Evolutionary conservation across 2,329 filamentous ascomycete species (phyloP).

Genomic region (Cyphellophora europaea): DNA sequence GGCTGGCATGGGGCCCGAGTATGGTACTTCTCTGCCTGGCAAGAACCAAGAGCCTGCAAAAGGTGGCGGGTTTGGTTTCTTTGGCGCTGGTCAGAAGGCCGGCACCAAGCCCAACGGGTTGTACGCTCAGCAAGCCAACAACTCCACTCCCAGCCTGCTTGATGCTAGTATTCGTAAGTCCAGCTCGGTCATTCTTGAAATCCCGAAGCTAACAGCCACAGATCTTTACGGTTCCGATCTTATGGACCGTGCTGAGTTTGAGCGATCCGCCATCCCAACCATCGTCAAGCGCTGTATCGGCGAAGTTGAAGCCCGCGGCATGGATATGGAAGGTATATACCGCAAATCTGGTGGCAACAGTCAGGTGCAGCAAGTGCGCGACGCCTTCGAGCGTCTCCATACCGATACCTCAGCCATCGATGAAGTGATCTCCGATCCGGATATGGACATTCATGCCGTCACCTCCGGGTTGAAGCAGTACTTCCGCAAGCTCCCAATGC

Average conservation of each 20-base stretch:
- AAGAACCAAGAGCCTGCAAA: slow-evolving; percentile 28
- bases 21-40: slow-evolving; percentile 16
- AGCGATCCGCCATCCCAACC: slow-evolving; percentile 79
- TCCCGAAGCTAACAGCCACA: slow-evolving; percentile 18
- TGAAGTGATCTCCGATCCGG: slow-evolving; percentile 86
- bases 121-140: slow-evolving; percentile 31
- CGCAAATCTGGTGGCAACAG: slow-evolving; percentile 91
- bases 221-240: slow-evolving; percentile 84
- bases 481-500: slow-evolving; percentile 83
- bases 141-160: slow-evolving; percentile 33
- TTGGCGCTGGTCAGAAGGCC: slow-evolving; percentile 37
- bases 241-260: slow-evolving; percentile 72
- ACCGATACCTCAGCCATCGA: slow-evolving; percentile 58
- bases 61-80: slow-evolving; percentile 63
- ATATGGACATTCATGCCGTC: slow-evolving; percentile 90
- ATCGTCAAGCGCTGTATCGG: slow-evolving; percentile 92
- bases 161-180: slow-evolving; percentile 29
- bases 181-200: not conserved
- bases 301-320: slow-evolving; percentile 81
- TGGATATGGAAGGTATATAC: slow-evolving; percentile 97
- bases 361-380: slow-evolving; percentile 80
- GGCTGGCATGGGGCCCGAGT: slow-evolving; percentile 21
- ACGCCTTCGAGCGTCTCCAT: slow-evolving; percentile 67
- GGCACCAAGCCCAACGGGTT: slow-evolving; percentile 19
- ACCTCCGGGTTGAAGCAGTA: slow-evolving; percentile 96